phyloP scores from a whole-genome alignment of 2,329 filamentous ascomycete species.

The Talaromyces sp. region DNA sequence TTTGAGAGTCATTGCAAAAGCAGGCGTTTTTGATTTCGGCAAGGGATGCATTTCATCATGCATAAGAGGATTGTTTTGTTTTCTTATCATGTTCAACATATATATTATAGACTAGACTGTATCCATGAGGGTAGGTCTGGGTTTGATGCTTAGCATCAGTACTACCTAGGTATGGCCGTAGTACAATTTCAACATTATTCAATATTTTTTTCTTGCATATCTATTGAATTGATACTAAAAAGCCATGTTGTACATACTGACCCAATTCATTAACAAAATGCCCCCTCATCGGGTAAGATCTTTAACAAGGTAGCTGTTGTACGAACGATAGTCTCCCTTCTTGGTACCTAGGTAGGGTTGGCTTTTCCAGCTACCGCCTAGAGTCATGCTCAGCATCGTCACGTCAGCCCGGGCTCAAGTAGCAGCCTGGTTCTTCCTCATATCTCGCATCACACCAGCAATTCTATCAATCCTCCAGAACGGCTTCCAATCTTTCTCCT shows the following conservation, averaged over 20 bases:
- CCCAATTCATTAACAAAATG: background rate
- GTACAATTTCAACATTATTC: constrained; percentile 3
- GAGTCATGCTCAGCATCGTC: no score
- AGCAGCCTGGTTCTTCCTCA: background rate
- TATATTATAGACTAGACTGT: background rate
- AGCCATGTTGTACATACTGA: background rate
- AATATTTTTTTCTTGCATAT: background rate
- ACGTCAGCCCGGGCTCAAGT: no score
- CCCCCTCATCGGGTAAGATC: background rate
- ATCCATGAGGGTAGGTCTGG: background rate
- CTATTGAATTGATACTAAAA: background rate
- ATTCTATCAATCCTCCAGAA: background rate
- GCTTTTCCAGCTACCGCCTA: no score
- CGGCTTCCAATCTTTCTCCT: constrained; percentile 11
- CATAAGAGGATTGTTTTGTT: background rate
- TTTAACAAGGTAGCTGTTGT: no score
- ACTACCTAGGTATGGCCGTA: background rate
- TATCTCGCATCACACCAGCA: background rate
- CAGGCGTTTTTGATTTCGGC: constrained; percentile 11
- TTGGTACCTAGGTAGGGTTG: no score
- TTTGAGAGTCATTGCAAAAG: background rate
- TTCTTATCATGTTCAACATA: constrained; percentile 1
- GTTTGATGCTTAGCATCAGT: background rate
- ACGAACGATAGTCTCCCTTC: no score
- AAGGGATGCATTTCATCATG: constrained; percentile 1